Conservation (phyloP, 2,329 filamentous ascomycete species). For the Knoxdaviesia capensis region DNA sequence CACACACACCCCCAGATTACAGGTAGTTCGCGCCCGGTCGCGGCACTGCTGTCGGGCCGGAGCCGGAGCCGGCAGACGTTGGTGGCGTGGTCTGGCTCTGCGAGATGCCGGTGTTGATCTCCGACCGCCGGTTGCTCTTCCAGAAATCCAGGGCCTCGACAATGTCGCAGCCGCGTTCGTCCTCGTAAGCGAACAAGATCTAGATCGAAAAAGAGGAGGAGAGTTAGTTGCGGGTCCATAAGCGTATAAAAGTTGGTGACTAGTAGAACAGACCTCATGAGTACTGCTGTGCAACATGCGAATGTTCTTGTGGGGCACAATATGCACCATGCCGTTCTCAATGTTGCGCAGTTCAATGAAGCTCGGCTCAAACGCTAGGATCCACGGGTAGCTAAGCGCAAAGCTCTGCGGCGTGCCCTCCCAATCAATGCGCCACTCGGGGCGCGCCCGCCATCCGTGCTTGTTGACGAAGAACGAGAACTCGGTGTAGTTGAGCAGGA, state of each 20-base stretch:
- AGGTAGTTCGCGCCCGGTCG: too few species aligned
- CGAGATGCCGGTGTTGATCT: slow-evolving; percentile 7
- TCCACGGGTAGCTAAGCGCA: slow-evolving; percentile 90
- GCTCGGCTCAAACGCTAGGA: slow-evolving; percentile 88
- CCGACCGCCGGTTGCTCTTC: slow-evolving; percentile 42
- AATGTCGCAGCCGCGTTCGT: slow-evolving; percentile 81
- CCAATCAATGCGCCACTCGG: slow-evolving; percentile 96
- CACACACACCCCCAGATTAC: too few species aligned
- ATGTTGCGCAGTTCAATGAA: slow-evolving; percentile 95
- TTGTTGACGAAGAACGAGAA: slow-evolving; percentile 99
- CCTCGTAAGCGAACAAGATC: slow-evolving; percentile 96
- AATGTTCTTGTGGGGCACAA: slow-evolving; percentile 90
- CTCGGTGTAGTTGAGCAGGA: slow-evolving; percentile 93
- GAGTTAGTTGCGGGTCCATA: not conserved
- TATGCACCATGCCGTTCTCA: slow-evolving; percentile 85
- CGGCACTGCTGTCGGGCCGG: too few species aligned
- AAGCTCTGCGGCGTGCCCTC: slow-evolving; percentile 85
- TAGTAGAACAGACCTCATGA: slow-evolving; percentile 54
- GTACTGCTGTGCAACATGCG: slow-evolving; percentile 95
- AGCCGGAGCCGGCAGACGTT: too few species aligned
- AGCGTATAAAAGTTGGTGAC: not conserved
- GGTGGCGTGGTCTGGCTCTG: too few species aligned
- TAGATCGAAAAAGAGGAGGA: slow-evolving; percentile 15
- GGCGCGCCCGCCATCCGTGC: slow-evolving; percentile 89
- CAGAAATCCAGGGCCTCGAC: slow-evolving; percentile 95